Conservation (phyloP, 1,284 basidiomycete genomes). For the Polyporus tsugae region DNA sequence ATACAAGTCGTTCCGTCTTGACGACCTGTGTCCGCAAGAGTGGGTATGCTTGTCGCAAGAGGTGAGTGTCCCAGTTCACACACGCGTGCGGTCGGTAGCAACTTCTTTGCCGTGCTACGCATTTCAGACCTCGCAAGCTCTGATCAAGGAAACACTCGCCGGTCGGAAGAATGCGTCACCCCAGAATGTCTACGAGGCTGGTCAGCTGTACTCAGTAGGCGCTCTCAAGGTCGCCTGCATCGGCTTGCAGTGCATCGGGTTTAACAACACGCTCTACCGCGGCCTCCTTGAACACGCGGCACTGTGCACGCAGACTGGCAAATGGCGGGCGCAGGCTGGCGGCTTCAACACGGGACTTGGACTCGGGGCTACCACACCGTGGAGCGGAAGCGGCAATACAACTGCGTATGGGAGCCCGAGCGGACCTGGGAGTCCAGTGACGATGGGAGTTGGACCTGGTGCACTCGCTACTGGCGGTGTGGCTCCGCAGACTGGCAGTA, state of each 20-base stretch:
- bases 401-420: background rate
- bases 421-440: background rate
- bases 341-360: conserved; percentile 10
- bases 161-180: conserved; percentile 78
- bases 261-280: conserved; percentile 66
- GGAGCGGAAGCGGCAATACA: background rate
- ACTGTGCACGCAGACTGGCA: conserved; percentile 51
- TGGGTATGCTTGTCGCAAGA: conserved; percentile 72
- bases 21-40: conserved; percentile 70
- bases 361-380: conserved; percentile 2
- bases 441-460: background rate
- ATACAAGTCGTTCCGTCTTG: conserved; percentile 70
- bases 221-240: conserved; percentile 76
- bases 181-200: conserved; percentile 76
- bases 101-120: background rate
- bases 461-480: background rate
- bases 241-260: conserved; percentile 77
- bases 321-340: conserved; percentile 34
- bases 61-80: conserved; percentile 44
- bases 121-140: conserved; percentile 63
- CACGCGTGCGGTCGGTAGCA: too few relatives aligned
- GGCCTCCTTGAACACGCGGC: conserved; percentile 69
- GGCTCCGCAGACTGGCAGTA: background rate
- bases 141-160: conserved; percentile 74
- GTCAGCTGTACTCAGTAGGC: conserved; percentile 73